Conservation (phyloP, 306 rosid genomes). For the Amphicarpaea edgeworthii region DNA sequence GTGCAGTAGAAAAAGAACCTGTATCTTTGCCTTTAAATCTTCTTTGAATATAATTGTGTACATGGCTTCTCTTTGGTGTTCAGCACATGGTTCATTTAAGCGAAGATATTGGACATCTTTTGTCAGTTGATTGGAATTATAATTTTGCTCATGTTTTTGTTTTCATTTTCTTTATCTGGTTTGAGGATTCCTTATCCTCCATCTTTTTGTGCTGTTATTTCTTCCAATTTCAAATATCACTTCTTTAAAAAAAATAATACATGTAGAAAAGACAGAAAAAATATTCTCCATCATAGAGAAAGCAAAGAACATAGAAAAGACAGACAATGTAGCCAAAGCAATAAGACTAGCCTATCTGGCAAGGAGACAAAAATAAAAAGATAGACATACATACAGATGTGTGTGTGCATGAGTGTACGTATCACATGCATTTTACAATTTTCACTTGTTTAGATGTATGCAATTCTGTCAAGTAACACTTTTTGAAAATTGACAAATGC, state of each 20-base stretch:
- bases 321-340: not conserved
- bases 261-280: not conserved
- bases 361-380: not conserved
- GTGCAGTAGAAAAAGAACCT: not conserved
- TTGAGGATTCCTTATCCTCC: not conserved
- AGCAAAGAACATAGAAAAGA: slow-evolving; percentile 1
- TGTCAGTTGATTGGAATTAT: not conserved
- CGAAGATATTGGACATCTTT: not conserved
- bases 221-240: not conserved
- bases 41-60: not conserved
- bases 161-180: slow-evolving; percentile 2
- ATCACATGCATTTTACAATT: not conserved
- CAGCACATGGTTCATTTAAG: not conserved
- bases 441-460: not conserved
- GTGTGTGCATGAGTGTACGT: not conserved
- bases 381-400: not conserved
- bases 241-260: not conserved
- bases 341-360: not conserved
- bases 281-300: slow-evolving; percentile 5
- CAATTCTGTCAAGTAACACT: not conserved
- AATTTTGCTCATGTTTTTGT: not conserved
- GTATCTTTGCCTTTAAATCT: not conserved
- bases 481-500: too few species aligned
- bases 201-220: not conserved
- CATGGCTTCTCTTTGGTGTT: not conserved